phyloP scores from a whole-genome alignment of 306 rosid species.

The Geum urbanum region DNA sequence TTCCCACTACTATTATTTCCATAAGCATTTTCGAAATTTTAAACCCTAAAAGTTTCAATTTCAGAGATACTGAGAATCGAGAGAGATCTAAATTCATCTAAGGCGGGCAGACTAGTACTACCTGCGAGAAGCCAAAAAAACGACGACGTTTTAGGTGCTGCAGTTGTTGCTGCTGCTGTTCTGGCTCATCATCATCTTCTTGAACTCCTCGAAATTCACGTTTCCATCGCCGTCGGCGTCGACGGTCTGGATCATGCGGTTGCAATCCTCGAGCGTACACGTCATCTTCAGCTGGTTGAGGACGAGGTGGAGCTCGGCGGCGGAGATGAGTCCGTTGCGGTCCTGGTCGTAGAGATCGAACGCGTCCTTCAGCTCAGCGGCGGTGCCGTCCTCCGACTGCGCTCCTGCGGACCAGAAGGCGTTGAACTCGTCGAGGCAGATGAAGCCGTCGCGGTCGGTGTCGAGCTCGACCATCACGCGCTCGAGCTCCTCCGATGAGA shows the following conservation, averaged over 20 bases:
- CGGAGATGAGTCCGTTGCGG: slow-evolving; percentile 75
- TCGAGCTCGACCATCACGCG: slow-evolving; percentile 81
- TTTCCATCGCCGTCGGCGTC: slow-evolving; percentile 82
- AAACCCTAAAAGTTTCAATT: slow-evolving; percentile 1
- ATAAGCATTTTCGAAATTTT: background rate
- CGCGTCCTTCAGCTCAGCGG: slow-evolving; percentile 66
- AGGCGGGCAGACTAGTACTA: background rate
- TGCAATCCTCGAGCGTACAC: slow-evolving; percentile 59
- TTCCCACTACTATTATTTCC: background rate
- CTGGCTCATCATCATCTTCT: slow-evolving; percentile 76
- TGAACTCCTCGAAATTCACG: slow-evolving; percentile 79
- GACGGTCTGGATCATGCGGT: slow-evolving; percentile 65
- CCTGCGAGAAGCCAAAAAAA: too few relatives aligned
- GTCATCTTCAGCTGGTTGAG: slow-evolving; percentile 62
- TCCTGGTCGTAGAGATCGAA: slow-evolving; percentile 83
- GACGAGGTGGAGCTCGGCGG: slow-evolving; percentile 59
- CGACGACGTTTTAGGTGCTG: too few relatives aligned
- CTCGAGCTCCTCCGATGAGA: slow-evolving; percentile 38
- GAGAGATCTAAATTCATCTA: slow-evolving; percentile 4
- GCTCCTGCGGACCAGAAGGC: slow-evolving; percentile 50
- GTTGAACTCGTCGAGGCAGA: slow-evolving; percentile 65
- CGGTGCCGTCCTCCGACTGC: slow-evolving; percentile 35
- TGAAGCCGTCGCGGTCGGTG: slow-evolving; percentile 71
- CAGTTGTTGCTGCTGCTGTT: slow-evolving; percentile 19
- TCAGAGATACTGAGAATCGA: background rate